Evolutionary conservation across 768 basidiomycete genomes (phyloP).

Genomic region (Daedaleopsis nitida): DNA sequence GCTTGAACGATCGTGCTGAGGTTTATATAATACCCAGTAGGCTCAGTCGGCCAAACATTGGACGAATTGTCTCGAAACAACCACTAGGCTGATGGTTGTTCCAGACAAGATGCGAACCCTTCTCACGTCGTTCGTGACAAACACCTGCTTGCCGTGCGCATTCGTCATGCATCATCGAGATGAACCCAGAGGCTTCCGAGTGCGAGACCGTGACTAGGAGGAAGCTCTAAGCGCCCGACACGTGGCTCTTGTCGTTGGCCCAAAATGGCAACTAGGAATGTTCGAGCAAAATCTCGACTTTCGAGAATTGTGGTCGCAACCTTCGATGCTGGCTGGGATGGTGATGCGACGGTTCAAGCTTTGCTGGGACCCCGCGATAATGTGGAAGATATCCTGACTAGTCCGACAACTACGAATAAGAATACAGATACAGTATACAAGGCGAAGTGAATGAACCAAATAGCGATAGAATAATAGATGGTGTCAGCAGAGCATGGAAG

Average conservation of each 20-base stretch:
- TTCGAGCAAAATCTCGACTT: not conserved
- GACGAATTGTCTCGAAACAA: not conserved
- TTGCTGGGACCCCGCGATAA: not conserved
- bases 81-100: not conserved
- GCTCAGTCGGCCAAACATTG: too few species aligned
- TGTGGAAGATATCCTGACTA: not conserved
- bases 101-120: not conserved
- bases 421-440: conserved; percentile 1
- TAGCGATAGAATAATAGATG: not conserved
- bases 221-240: not conserved
- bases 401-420: not conserved
- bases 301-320: not conserved
- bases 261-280: not conserved
- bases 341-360: too few species aligned
- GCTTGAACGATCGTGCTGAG: not conserved
- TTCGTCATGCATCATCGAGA: not conserved
- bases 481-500: not conserved
- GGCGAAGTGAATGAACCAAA: not conserved
- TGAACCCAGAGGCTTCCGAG: not conserved
- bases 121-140: not conserved
- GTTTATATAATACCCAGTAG: not conserved
- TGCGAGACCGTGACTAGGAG: too few species aligned
- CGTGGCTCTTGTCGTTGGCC: not conserved
- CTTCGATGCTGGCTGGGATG: too few species aligned
- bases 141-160: not conserved